Base-by-base conservation (phyloP, 176 grass and related monocot genomes). In the Luzula sylvatica region DNA sequence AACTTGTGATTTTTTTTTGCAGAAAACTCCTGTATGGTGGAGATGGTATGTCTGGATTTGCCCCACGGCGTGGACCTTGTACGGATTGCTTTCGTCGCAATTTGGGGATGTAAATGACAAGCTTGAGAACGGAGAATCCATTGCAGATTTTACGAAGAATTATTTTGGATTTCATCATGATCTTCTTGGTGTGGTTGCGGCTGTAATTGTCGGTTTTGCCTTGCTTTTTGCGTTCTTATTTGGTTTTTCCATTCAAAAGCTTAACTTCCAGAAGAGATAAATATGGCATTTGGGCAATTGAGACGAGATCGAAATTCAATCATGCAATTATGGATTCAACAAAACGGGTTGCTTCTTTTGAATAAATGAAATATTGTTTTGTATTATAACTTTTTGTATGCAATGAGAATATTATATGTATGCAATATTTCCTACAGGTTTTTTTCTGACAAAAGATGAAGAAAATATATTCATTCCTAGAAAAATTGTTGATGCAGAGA, bases 251-350 rank as follows among this genome's bases (percentile, higher is more conserved):
- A 94, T 87, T 45, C 85, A 79, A 72, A 83, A 75, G 35, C 50
- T 94, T 53, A 94, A 94, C 61, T 94, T 94, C 71, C 87, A 94
- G 49, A 94, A 72, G 62, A 87, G 82, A 56, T 90, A 73, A 69
- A 44, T n/a, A 76, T 11, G 30, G 30, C 30, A 9, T n/a, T n/a
- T n/a, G n/a, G n/a, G n/a, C n/a, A n/a, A n/a, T n/a, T n/a, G n/a
- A n/a, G 27, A 46, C 4, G 22, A 46, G 21, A 42, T 44, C n/a
- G n/a, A n/a, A n/a, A n/a, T n/a, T n/a, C n/a, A n/a, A n/a, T n/a
- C n/a, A n/a, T n/a, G n/a, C n/a, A n/a, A n/a, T n/a, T n/a, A n/a
- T n/a, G n/a, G n/a, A n/a, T n/a, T n/a, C n/a, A n/a, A n/a, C n/a
- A n/a, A n/a, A n/a, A n/a, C n/a, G n/a, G n/a, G n/a, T n/a, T n/a